Evolutionary conservation across 1,139 yeast species (phyloP).

Genomic region (Wickerhamomyces sp.): DNA sequence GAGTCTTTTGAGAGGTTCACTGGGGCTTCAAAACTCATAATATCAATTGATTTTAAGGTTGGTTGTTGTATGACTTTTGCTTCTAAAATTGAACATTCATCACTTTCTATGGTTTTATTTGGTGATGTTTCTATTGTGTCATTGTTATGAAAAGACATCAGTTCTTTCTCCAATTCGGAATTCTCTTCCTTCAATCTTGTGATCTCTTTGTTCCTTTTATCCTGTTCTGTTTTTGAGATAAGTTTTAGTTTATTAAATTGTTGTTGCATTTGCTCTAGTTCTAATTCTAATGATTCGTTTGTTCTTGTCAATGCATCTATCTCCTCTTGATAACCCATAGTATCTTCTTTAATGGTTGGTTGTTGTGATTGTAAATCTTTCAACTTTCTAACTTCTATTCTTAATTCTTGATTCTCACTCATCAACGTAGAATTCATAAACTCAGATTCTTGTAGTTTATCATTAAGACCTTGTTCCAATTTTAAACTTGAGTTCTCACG

Average conservation of each 20-base stretch:
- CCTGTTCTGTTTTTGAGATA: constrained; percentile 14
- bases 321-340: neutral
- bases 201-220: constrained; percentile 16
- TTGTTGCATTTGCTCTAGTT: constrained; percentile 9
- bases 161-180: constrained; percentile 9
- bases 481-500: constrained; percentile 4
- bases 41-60: too few relatives aligned
- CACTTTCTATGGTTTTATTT: neutral
- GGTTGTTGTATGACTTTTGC: too few relatives aligned
- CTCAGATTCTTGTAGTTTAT: constrained; percentile 5
- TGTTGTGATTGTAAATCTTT: neutral
- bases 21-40: neutral
- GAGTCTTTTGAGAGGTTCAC: constrained; percentile 1
- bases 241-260: constrained; percentile 17
- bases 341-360: neutral
- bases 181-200: constrained; percentile 13
- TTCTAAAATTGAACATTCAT: too few relatives aligned
- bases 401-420: constrained; percentile 8
- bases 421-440: constrained; percentile 9
- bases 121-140: neutral
- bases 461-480: neutral
- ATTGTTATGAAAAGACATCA: constrained; percentile 6
- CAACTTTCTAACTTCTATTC: neutral
- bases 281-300: constrained; percentile 5
- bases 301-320: neutral